phyloP scores from a whole-genome alignment of 192 early-diverging fungal species.

The Umbelopsis vinacea region DNA sequence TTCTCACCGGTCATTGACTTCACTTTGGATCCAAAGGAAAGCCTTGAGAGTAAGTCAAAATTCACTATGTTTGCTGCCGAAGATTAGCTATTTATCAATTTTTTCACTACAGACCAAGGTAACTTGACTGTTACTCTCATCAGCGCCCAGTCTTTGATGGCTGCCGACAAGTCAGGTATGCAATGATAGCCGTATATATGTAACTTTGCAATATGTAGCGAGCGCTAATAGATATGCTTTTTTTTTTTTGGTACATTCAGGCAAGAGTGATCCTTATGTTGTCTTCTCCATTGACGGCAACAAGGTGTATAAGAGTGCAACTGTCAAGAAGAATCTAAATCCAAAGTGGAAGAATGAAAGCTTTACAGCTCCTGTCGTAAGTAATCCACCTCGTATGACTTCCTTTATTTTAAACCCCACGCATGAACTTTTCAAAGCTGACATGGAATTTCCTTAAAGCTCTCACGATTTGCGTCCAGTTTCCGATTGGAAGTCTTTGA shows the following conservation, averaged over 20 bases:
- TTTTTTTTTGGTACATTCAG: constrained; percentile 20
- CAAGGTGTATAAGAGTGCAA: constrained; percentile 61
- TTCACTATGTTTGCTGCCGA: background rate
- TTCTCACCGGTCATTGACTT: constrained; percentile 36
- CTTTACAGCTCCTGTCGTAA: constrained; percentile 36
- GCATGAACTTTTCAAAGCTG: background rate
- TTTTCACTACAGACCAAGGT: constrained; percentile 37
- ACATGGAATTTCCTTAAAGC: constrained; percentile 20
- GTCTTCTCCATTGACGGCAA: constrained; percentile 62
- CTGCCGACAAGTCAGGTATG: constrained; percentile 34
- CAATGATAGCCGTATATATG: background rate
- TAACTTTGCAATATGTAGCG: constrained; percentile 42
- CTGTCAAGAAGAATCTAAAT: constrained; percentile 64
- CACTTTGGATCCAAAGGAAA: constrained; percentile 35
- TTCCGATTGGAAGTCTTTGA: constrained; percentile 64
- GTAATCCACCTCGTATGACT: too few species aligned
- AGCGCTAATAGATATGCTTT: constrained; percentile 42
- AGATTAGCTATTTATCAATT: background rate
- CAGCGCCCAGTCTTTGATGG: constrained; percentile 31
- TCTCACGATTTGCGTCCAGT: constrained; percentile 28
- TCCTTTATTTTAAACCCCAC: too few species aligned
- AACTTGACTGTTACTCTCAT: constrained; percentile 32
- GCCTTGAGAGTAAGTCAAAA: constrained; percentile 38
- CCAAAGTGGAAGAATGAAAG: constrained; percentile 48
- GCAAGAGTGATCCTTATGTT: constrained; percentile 70